Base-by-base conservation (phyloP, 768 basidiomycete genomes). In the Lactarius vividus region DNA sequence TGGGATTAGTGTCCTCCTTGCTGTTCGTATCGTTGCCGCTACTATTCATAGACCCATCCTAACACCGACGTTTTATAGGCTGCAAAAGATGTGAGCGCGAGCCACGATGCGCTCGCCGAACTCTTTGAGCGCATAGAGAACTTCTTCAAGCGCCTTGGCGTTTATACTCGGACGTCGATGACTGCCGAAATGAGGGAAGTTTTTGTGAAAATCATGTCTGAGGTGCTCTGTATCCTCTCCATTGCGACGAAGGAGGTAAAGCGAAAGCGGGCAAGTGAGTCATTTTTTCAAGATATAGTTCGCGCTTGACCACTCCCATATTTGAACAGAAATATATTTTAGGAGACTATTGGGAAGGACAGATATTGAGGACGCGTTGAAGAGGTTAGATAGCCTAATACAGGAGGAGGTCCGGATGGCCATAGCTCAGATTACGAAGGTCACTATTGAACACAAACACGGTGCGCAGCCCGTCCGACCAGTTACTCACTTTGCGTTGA, bases 201-300 rank as follows among this genome's bases (percentile, higher is more conserved):
- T 0, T 37, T 56, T 18, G 42, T 56, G 20, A 37, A 61, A 9
- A 29, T 57, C 31, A 29, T 56, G 49, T 29, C 40, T 8, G 63
- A 64, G 23, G 39, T 64, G 2, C 57, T 64, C n/a, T 23, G 20
- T 31, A 58, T 64, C 23, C 57, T 64, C 5, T 44, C 46, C 1
- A 64, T 64, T 7, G 63, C 57, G 9, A 64, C 63, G 1, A 46
- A 52, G 52, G 57, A 59, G 37, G 42, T 65, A 1, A 60, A 16
- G 2, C 37, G 52, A 11, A 23, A 40, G 2, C 33, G 59, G 18
- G 9, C 28, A 8, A 65, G 64, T 65, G 33, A 60, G 31, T 31
- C 8, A 8, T 31, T 31, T 31, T 2, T 8, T 31, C 31, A 31
- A 31, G 31, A 44, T 44, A n/a, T 44, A n/a, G n/a, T 44, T 8